A percentile compares a stretch with the other conserved stretches of the same genome.
Conservation (phyloP, 1,284 basidiomycete species). For the Neolentinus lepideus region DNA sequence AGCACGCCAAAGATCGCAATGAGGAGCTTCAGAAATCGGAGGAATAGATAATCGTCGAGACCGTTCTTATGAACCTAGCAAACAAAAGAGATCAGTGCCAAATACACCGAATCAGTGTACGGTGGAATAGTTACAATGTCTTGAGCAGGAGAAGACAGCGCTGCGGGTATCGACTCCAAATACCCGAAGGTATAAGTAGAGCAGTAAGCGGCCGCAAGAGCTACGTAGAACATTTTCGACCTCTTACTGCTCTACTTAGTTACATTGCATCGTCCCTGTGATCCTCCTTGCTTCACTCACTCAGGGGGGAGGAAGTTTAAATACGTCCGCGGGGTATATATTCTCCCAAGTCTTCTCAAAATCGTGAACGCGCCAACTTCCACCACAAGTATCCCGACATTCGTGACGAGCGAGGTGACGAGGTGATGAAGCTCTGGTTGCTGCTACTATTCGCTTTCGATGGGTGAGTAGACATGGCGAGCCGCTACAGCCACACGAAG, state of each 20-base stretch:
- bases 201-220: no score
- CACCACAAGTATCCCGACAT: constrained; percentile 38
- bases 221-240: no score
- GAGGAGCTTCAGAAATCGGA: constrained; percentile 57
- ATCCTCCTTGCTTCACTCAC: constrained; percentile 21
- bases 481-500: no score
- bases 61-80: constrained; percentile 50
- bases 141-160: constrained; percentile 28
- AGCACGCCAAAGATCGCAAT: constrained; percentile 61
- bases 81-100: constrained; percentile 4
- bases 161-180: constrained; percentile 41
- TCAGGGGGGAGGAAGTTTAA: constrained; percentile 43
- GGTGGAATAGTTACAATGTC: constrained; percentile 32
- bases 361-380: constrained; percentile 51
- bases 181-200: constrained; percentile 32
- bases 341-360: constrained; percentile 37
- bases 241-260: constrained; percentile 29
- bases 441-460: neutral
- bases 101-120: constrained; percentile 1
- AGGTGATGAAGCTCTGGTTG: constrained; percentile 45
- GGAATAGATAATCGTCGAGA: constrained; percentile 72
- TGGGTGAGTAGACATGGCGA: neutral
- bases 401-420: constrained; percentile 52
- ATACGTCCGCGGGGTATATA: constrained; percentile 53
- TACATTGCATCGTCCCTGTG: neutral